Base-by-base conservation (phyloP, 176 grass and related monocot species). In the Miscanthus lutarioriparius region DNA sequence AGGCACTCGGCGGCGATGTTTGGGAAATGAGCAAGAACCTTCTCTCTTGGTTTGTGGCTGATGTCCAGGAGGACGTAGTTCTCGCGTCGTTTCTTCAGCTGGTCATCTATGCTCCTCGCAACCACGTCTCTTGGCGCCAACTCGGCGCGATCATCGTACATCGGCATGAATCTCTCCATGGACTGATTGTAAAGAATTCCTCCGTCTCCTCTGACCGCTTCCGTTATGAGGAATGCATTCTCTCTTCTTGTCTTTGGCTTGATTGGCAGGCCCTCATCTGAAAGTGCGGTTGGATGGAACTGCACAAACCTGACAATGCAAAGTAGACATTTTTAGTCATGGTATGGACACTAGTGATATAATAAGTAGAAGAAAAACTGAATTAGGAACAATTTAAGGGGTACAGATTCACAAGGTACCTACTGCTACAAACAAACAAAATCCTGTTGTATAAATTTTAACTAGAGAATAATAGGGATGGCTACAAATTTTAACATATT, bases 251-350 rank as follows among this genome's bases (percentile, higher is more conserved):
- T 94, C 32, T 69, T 70, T 22, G 93, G 96, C 66, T 90, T 98
- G 69, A 92, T 47, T 64, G 93, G 96, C 20, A 98, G 93, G 81
- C 96, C 96, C 67, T 94, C 93, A 32, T 98, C 96, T 78, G 93
- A 88, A 73, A 98, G 75, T 37, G 96, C 96, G 62, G 96, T 98
- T 75, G 96, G 93, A 79, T 98, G 96, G 88, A 96, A 98, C 70
- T 98, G 96, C 75, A 98, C 96, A 90, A 98, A 98, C 87, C 93
- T 98, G 85, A 27, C 53, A 49, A 48, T 67, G 45, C 27, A 44
- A 65, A 84, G 59, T 67, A 40, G 6, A 53, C 17, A 8, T 56
- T 47, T 86, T 85, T 58, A 56, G 6, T 64, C 63, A 43, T 76
- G 64, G 28, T 14, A 45, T 64, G 17, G 26, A 47, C n/a, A 76